Evolutionary conservation across 73 alveolate genomes (phyloP).

Genomic region (Stentor roeselii): DNA sequence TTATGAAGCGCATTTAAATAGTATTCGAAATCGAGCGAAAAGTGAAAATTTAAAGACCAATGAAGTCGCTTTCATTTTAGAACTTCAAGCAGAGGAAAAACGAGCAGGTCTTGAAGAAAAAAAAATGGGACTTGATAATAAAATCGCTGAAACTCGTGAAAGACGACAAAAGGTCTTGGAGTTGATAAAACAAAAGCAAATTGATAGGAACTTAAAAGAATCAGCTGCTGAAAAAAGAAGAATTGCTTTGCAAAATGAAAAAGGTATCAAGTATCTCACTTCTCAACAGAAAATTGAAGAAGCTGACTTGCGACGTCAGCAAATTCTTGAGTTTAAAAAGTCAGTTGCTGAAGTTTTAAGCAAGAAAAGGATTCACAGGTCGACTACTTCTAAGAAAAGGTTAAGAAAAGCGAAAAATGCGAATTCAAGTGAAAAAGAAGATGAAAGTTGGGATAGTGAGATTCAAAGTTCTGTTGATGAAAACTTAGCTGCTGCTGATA

Average conservation of each 20-base stretch:
- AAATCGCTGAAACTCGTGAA: slow-evolving; percentile 7
- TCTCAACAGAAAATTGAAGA: not conserved
- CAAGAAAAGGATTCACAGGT: not conserved
- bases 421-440: slow-evolving; percentile 24
- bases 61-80: slow-evolving; percentile 18
- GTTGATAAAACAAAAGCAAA: slow-evolving; percentile 12
- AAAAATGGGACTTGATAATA: not conserved
- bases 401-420: slow-evolving; percentile 18
- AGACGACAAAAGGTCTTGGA: not conserved
- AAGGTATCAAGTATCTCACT: not conserved
- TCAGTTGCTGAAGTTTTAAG: slow-evolving; percentile 29
- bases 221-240: slow-evolving; percentile 29
- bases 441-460: slow-evolving; percentile 28
- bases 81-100: slow-evolving; percentile 24
- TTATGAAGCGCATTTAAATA: slow-evolving; percentile 11
- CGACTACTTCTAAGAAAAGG: not conserved
- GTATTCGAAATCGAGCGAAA: slow-evolving; percentile 18
- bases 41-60: slow-evolving; percentile 23
- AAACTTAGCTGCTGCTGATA: not conserved
- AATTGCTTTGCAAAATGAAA: not conserved
- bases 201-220: not conserved
- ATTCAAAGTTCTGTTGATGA: not conserved
- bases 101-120: not conserved
- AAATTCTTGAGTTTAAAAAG: slow-evolving; percentile 1
- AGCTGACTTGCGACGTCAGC: slow-evolving; percentile 19